phyloP scores from a whole-genome alignment of 768 basidiomycete genomes.

The Podaxis sp. region DNA sequence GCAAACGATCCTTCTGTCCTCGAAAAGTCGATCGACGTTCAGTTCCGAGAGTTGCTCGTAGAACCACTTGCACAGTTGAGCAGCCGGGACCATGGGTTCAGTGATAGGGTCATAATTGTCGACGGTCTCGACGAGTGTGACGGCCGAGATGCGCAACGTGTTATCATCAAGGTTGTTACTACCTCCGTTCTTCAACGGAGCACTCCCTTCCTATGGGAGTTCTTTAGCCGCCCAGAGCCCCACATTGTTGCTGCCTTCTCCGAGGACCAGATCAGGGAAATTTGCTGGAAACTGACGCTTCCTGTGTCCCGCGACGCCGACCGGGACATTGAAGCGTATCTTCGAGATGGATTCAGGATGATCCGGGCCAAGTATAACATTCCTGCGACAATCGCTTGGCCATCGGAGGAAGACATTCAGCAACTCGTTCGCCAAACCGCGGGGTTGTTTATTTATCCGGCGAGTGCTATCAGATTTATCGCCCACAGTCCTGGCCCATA shows the following conservation, averaged over 20 bases:
- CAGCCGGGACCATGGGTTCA: background rate
- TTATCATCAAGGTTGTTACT: conserved; percentile 17
- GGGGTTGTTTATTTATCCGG: conserved; percentile 27
- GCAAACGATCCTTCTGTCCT: background rate
- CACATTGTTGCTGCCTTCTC: conserved; percentile 19
- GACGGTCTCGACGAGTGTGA: background rate
- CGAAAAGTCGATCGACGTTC: background rate
- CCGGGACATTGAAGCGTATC: conserved; percentile 19
- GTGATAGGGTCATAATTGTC: background rate
- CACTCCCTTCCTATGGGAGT: conserved; percentile 22
- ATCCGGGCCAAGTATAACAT: conserved; percentile 5
- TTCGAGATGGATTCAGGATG: conserved; percentile 9
- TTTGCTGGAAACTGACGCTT: conserved; percentile 4
- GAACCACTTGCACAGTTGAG: background rate
- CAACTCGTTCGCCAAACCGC: background rate
- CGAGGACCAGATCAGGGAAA: background rate
- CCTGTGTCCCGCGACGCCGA: conserved; percentile 16
- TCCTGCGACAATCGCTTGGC: conserved; percentile 18
- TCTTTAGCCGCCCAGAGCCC: conserved; percentile 27
- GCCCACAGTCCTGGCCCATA: background rate
- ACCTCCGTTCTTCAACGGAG: background rate
- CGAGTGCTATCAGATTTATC: conserved; percentile 26
- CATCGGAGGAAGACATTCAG: conserved; percentile 8
- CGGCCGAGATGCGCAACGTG: conserved; percentile 8
- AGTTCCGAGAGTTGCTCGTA: background rate